Conservation (phyloP, 148 eudicot genomes). For the Persicaria maculosa region DNA sequence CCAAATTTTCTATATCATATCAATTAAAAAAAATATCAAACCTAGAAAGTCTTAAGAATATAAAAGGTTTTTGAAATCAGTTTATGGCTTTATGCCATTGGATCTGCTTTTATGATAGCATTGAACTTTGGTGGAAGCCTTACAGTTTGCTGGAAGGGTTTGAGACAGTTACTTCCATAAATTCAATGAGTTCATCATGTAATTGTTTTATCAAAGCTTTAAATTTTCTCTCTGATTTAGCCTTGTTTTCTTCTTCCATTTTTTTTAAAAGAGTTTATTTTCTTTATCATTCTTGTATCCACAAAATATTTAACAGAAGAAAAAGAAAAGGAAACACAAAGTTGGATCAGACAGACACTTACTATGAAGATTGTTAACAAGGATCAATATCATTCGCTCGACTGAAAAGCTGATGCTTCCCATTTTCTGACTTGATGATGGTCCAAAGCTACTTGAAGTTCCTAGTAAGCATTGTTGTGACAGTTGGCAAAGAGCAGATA, state of each 20-base stretch:
- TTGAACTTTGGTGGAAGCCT: background rate
- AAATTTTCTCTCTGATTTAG: background rate
- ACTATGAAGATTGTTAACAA: conserved; percentile 89
- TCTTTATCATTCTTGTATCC: background rate
- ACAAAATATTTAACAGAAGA: background rate
- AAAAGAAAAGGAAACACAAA: background rate
- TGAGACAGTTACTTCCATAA: background rate
- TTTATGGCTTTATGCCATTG: background rate
- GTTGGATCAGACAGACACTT: conserved; percentile 23
- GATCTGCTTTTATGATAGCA: conserved; percentile 9
- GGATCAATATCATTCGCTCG: conserved; percentile 83
- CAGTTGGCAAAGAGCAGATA: conserved; percentile 82
- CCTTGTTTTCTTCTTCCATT: background rate
- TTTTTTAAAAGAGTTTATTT: background rate
- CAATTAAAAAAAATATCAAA: background rate
- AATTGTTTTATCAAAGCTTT: background rate
- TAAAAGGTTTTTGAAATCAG: background rate
- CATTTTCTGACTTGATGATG: conserved; percentile 62
- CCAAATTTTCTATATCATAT: no score
- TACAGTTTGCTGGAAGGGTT: background rate
- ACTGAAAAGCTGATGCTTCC: conserved; percentile 92
- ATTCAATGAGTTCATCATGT: background rate
- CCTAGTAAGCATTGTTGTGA: conserved; percentile 76
- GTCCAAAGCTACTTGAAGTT: conserved; percentile 46
- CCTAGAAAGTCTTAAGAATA: background rate